Conservation (phyloP, 2,329 filamentous ascomycete genomes). For the Colletotrichum theobromicola region DNA sequence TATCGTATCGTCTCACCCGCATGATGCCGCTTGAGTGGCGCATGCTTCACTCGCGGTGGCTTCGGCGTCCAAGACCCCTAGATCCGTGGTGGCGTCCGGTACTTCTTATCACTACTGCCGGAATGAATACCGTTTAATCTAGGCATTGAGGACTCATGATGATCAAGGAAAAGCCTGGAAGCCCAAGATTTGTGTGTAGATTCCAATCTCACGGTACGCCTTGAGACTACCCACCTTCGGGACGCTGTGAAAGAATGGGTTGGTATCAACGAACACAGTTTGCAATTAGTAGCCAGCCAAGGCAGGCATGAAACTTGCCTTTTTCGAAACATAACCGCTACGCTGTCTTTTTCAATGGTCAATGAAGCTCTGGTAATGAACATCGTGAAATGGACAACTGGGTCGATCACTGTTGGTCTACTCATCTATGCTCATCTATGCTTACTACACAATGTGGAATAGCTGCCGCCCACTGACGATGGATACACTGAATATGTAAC, state of each 20-base stretch:
- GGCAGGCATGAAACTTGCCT: no score
- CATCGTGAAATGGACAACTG: background rate
- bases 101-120: background rate
- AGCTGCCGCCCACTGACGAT: background rate
- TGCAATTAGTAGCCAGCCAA: background rate
- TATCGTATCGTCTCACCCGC: background rate
- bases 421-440: background rate
- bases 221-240: background rate
- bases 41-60: background rate
- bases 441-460: background rate
- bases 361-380: background rate
- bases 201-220: background rate
- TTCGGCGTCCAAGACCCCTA: background rate
- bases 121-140: background rate
- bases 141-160: rapidly evolving
- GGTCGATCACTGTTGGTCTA: background rate
- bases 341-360: background rate
- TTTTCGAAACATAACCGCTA: background rate
- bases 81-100: background rate
- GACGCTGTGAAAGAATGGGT: background rate
- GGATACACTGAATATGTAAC: background rate
- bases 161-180: background rate
- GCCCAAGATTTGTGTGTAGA: background rate
- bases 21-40: background rate
- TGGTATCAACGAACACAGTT: background rate